Percentiles rank a stretch among this genome's conserved stretches.
Conservation (phyloP, 257 asterid genomes). For the Ballota nigra region DNA sequence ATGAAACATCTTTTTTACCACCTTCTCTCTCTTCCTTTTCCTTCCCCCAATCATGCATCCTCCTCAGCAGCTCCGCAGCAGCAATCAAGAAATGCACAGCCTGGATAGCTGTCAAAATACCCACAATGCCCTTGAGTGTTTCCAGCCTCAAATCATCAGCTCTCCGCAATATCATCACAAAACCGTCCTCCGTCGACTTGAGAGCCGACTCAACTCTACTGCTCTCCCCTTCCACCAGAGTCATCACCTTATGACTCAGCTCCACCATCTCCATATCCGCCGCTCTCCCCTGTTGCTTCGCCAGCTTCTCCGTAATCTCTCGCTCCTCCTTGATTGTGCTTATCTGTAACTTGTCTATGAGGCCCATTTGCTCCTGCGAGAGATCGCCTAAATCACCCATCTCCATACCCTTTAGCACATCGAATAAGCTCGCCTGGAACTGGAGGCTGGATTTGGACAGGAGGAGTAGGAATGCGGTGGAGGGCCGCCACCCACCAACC, state of each 20-base stretch:
- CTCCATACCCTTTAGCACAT: background rate
- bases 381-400: conserved; percentile 28
- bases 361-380: conserved; percentile 23
- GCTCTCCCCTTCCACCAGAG: too few species aligned
- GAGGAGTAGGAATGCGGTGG: conserved; percentile 48
- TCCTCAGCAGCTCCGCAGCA: conserved; percentile 54
- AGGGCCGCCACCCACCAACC: conserved; percentile 66
- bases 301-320: conserved; percentile 32
- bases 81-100: conserved; percentile 59
- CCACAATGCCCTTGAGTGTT: conserved; percentile 31
- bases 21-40: conserved; percentile 26
- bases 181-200: conserved; percentile 35
- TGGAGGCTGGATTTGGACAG: conserved; percentile 49
- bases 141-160: conserved; percentile 53
- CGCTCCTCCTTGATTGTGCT: conserved; percentile 34
- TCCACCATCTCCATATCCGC: conserved; percentile 46
- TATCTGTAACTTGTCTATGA: conserved; percentile 33
- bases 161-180: conserved; percentile 25
- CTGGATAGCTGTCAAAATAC: conserved; percentile 35
- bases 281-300: conserved; percentile 38
- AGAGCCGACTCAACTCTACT: conserved; percentile 20
- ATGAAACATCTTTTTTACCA: background rate
- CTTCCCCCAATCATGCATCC: conserved; percentile 55
- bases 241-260: conserved; percentile 15
- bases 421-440: conserved; percentile 28